A percentile compares a stretch with the other conserved stretches of the same genome.
Evolutionary conservation across 2,329 filamentous ascomycete genomes (phyloP).

Genomic region (Tolypocladium pustulatum): DNA sequence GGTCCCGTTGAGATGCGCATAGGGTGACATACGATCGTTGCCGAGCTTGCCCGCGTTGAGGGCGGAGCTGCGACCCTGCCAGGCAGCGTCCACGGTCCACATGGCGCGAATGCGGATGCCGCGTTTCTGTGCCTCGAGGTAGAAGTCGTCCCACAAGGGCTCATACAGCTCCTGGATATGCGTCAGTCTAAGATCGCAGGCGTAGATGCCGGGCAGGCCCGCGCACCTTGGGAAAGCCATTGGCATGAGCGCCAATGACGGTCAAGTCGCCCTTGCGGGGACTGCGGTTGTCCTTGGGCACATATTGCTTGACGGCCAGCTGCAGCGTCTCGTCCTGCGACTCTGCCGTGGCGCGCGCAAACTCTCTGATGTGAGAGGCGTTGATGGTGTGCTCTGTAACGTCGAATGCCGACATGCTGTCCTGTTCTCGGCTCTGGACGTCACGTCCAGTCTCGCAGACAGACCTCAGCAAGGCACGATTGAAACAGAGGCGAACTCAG

Average conservation of each 20-base stretch:
- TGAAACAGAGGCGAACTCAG: not conserved
- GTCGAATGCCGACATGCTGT: conserved; percentile 33
- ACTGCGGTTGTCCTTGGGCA: conserved; percentile 56
- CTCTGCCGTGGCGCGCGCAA: conserved; percentile 58
- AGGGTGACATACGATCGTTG: conserved; percentile 60
- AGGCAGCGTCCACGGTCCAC: conserved; percentile 83
- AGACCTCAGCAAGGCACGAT: not conserved
- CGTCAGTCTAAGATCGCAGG: not conserved
- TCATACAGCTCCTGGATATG: conserved; percentile 71
- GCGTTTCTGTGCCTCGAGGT: conserved; percentile 41
- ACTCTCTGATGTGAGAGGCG: conserved; percentile 73
- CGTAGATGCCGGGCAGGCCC: not conserved
- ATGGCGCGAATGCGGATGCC: conserved; percentile 68
- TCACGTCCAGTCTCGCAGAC: not conserved
- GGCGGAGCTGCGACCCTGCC: conserved; percentile 70
- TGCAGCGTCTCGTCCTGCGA: conserved; percentile 65
- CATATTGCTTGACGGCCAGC: conserved; percentile 81
- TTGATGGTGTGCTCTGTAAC: conserved; percentile 65
- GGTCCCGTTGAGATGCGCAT: not conserved
- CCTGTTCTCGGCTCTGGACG: not conserved
- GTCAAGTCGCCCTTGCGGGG: conserved; percentile 71
- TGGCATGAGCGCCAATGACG: conserved; percentile 78
- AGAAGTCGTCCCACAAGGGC: conserved; percentile 78
- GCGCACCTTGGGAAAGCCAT: conserved; percentile 77
- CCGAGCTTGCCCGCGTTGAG: conserved; percentile 69